These are phyloP conservation scores for Nakazawaea sp. DNA, from an alignment of 805 yeast genomes.

Conservation along the genomic window DNA sequence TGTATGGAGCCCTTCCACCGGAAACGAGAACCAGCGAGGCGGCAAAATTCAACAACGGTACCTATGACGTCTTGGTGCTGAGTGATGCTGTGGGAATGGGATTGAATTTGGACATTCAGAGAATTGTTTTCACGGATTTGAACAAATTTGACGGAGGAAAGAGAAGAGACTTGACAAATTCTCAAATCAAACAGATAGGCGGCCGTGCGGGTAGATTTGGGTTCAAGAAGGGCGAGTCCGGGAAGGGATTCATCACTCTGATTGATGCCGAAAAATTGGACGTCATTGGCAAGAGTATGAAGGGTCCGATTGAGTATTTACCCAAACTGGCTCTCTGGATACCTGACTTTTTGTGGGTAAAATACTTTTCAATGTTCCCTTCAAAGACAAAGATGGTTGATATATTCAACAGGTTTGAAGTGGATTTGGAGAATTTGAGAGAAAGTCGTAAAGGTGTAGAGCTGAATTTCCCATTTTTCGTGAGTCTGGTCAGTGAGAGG, in stretches of 20 bases:
- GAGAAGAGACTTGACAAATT: constrained; percentile 40
- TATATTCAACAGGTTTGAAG: constrained; percentile 42
- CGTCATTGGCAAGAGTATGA: constrained; percentile 39
- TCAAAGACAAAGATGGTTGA: constrained; percentile 36
- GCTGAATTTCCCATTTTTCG: constrained; percentile 15
- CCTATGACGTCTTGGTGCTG: constrained; percentile 80
- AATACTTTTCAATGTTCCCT: constrained; percentile 57
- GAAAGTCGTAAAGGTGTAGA: constrained; percentile 9
- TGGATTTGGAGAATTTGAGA: constrained; percentile 23
- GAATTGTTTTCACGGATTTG: constrained; percentile 68
- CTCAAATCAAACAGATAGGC: constrained; percentile 85
- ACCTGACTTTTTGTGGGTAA: constrained; percentile 60
- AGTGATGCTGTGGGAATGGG: constrained; percentile 99
- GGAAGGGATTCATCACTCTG: constrained; percentile 48
- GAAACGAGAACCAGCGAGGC: constrained; percentile 90
- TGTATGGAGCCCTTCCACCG: constrained; percentile 95
- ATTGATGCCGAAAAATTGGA: constrained; percentile 35
- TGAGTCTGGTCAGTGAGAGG: constrained; percentile 21
- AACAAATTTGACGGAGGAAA: constrained; percentile 65
- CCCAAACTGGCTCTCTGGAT: constrained; percentile 75
- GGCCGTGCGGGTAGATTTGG: constrained; percentile 90
- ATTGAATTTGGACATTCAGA: constrained; percentile 71
- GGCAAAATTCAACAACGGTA: constrained; percentile 66
- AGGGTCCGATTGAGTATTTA: constrained; percentile 44
- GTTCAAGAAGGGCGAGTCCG: constrained; percentile 7